Evolutionary conservation across 2,329 filamentous ascomycete species (phyloP).

Genomic region (Xylariaceae sp.): DNA sequence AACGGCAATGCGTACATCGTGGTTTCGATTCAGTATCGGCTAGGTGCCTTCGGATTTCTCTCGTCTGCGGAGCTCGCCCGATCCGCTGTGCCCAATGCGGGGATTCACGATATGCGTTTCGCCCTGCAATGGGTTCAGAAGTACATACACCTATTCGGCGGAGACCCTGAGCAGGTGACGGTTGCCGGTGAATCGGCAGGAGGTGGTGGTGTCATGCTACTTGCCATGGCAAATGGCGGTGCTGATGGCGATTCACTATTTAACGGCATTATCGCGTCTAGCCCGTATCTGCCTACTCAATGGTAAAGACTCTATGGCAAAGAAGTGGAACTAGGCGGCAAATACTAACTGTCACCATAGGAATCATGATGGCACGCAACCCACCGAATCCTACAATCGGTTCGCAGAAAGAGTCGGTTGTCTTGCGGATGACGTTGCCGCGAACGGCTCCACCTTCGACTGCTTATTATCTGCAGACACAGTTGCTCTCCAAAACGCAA

Average conservation of each 20-base stretch:
- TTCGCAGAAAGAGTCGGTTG: conserved; percentile 42
- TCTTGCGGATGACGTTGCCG: conserved; percentile 16
- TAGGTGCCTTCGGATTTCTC: conserved; percentile 51
- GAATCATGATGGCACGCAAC: conserved; percentile 35
- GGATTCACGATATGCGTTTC: conserved; percentile 53
- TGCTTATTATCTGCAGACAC: conserved; percentile 41
- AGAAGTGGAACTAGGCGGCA: neutral
- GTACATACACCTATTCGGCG: conserved; percentile 56
- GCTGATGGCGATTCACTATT: conserved; percentile 50
- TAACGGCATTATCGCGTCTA: conserved; percentile 41
- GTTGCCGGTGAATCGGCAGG: conserved; percentile 59
- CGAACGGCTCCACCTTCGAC: conserved; percentile 34
- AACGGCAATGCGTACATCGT: conserved; percentile 47
- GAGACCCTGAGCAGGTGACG: conserved; percentile 54
- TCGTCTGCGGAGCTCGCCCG: conserved; percentile 47
- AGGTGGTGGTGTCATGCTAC: conserved; percentile 50
- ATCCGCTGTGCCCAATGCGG: conserved; percentile 47
- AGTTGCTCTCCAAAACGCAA: conserved; percentile 40
- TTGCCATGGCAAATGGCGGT: conserved; percentile 51
- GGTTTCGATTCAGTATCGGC: conserved; percentile 48
- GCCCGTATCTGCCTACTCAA: conserved; percentile 57
- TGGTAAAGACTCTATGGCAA: conserved; percentile 42
- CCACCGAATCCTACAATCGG: conserved; percentile 37
- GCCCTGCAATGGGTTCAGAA: conserved; percentile 56
- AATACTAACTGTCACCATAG: conserved; percentile 11